These are phyloP conservation scores for Geotrichum ghanense DNA, from an alignment of 805 yeast species.

Conservation along the genomic window DNA sequence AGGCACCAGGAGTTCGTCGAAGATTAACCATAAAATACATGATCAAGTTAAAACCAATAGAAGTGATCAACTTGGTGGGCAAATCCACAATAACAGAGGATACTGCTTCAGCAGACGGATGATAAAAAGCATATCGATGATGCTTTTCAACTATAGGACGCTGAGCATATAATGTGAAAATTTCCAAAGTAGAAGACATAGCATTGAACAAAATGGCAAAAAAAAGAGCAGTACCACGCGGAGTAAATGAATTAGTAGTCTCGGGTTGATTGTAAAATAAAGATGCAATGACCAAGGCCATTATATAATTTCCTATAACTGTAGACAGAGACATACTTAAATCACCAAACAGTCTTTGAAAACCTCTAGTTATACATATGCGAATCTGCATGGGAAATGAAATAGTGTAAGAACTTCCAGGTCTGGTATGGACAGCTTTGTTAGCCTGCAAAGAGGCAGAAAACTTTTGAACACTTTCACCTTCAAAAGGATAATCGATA, in stretches of 20 bases:
- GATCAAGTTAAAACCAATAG: constrained; percentile 36
- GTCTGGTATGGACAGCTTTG: constrained; percentile 14
- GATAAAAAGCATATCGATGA: constrained; percentile 44
- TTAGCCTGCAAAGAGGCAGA: constrained; percentile 25
- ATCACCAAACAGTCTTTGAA: constrained; percentile 43
- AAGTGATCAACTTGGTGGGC: constrained; percentile 37
- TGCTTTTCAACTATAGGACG: constrained; percentile 52
- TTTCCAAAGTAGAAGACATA: constrained; percentile 34
- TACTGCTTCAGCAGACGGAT: constrained; percentile 53
- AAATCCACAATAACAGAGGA: constrained; percentile 50
- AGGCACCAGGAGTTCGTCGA: constrained; percentile 40
- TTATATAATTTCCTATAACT: constrained; percentile 34
- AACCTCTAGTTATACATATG: constrained; percentile 37
- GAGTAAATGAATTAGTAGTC: constrained; percentile 40
- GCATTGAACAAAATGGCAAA: constrained; percentile 37
- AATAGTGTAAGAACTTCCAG: constrained; percentile 32
- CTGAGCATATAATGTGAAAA: constrained; percentile 32
- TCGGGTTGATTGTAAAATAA: constrained; percentile 40
- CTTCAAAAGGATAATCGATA: constrained; percentile 15
- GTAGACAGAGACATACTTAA: constrained; percentile 33
- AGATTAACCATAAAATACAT: constrained; percentile 45
- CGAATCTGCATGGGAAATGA: constrained; percentile 35
- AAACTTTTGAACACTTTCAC: constrained; percentile 18
- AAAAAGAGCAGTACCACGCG: constrained; percentile 54
- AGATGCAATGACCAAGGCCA: constrained; percentile 48